These are phyloP conservation scores for Sporothrix brunneoviolacea DNA, from an alignment of 2,329 filamentous ascomycete genomes.

Conservation along the genomic window DNA sequence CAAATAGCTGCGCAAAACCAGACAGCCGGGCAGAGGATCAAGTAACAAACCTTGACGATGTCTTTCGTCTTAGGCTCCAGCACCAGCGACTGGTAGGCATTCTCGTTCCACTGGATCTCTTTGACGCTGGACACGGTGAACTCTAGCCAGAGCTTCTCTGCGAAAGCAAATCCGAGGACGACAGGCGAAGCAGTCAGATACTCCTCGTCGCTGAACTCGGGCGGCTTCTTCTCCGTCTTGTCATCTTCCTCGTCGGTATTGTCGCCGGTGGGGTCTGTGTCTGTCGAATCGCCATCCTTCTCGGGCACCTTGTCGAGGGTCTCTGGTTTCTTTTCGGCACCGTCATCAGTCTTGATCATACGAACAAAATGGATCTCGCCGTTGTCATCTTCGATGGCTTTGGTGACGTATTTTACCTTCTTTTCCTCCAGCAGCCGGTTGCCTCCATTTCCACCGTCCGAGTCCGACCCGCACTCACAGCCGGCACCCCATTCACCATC, in stretches of 20 bases:
- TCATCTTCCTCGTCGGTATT: slow-evolving; percentile 9
- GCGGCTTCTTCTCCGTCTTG: slow-evolving; percentile 29
- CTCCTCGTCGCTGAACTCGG: slow-evolving; percentile 71
- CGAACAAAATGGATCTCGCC: slow-evolving; percentile 28
- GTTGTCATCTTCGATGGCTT: slow-evolving; percentile 41
- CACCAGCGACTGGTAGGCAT: slow-evolving; percentile 76
- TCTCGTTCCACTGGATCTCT: slow-evolving; percentile 78
- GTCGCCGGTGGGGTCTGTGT: slow-evolving; percentile 9
- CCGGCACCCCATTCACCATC: slow-evolving; percentile 31
- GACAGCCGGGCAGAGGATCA: background rate
- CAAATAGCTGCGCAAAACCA: background rate
- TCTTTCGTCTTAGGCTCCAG: slow-evolving; percentile 55
- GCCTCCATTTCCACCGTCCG: slow-evolving; percentile 28
- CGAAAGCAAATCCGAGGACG: slow-evolving; percentile 80
- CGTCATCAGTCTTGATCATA: slow-evolving; percentile 20
- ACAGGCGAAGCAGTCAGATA: slow-evolving; percentile 77
- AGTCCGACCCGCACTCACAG: slow-evolving; percentile 32
- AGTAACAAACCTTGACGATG: slow-evolving; percentile 52
- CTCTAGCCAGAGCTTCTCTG: slow-evolving; percentile 85
- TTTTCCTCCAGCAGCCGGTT: slow-evolving; percentile 35
- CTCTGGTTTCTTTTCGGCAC: slow-evolving; percentile 32
- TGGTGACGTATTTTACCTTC: slow-evolving; percentile 42
- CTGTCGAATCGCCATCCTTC: slow-evolving; percentile 21
- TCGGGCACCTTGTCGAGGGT: slow-evolving; percentile 34
- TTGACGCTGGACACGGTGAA: slow-evolving; percentile 72